Conservation (phyloP, 2,329 filamentous ascomycete species). For the Gnomoniopsis smithogilvyi region DNA sequence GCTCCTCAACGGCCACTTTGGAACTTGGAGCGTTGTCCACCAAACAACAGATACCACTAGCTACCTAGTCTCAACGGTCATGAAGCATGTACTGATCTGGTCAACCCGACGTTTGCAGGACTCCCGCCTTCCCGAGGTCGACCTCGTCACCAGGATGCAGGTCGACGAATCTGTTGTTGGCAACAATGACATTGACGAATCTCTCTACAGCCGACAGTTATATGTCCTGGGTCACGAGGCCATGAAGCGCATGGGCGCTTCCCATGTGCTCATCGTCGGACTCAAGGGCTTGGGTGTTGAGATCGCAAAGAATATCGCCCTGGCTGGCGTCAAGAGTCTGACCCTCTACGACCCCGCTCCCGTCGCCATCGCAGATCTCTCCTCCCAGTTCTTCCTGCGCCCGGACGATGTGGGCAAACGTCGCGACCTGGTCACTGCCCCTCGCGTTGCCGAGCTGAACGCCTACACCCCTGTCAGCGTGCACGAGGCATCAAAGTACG, state of each 20-base stretch:
- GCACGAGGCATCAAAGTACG: constrained; percentile 58
- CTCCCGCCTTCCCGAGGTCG: constrained; percentile 54
- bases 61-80: background rate
- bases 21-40: background rate
- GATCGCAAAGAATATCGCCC: constrained; percentile 97
- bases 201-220: constrained; percentile 71
- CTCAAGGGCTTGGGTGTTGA: constrained; percentile 94
- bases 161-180: constrained; percentile 58
- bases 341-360: constrained; percentile 88
- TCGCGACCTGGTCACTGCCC: constrained; percentile 80
- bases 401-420: constrained; percentile 88
- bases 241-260: constrained; percentile 99
- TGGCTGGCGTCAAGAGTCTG: constrained; percentile 96
- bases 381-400: constrained; percentile 94
- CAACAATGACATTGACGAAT: constrained; percentile 64
- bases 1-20: background rate
- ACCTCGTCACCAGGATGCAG: constrained; percentile 63
- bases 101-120: constrained; percentile 33
- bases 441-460: constrained; percentile 90
- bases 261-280: constrained; percentile 88
- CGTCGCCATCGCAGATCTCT: constrained; percentile 82
- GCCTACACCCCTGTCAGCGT: constrained; percentile 89
- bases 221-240: constrained; percentile 73
- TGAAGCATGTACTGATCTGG: constrained; percentile 16
- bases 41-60: background rate